These are phyloP conservation scores for Hondaea fermentalgiana DNA, from an alignment of 108 stramenopile species.

Conservation along the genomic window DNA sequence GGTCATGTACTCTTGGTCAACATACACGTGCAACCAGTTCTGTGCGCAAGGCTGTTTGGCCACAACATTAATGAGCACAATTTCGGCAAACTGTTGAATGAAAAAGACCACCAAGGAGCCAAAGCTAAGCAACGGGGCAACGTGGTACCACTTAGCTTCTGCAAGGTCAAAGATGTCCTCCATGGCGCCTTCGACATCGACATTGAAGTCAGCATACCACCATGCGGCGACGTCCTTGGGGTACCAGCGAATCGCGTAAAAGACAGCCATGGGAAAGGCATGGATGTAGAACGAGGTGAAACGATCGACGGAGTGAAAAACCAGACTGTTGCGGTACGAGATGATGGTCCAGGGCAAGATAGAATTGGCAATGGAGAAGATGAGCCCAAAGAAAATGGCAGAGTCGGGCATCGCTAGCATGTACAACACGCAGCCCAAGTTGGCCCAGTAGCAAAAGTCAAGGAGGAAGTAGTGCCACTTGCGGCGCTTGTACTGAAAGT, in stretches of 20 bases:
- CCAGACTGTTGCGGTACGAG: slow-evolving; percentile 66
- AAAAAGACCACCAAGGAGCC: not conserved
- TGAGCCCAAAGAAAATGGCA: slow-evolving; percentile 20
- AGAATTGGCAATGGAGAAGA: slow-evolving; percentile 58
- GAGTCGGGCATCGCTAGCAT: not conserved
- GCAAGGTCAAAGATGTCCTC: not conserved
- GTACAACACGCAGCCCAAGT: not conserved
- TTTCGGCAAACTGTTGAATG: not conserved
- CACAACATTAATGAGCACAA: not conserved
- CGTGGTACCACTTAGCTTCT: not conserved
- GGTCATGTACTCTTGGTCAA: not conserved
- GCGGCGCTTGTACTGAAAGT: slow-evolving; percentile 33
- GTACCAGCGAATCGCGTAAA: slow-evolving; percentile 56
- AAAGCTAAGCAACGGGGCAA: not conserved
- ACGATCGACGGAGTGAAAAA: slow-evolving; percentile 70
- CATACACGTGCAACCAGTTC: not conserved
- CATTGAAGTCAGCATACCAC: not conserved
- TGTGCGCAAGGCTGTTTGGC: not conserved
- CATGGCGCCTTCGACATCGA: slow-evolving; percentile 18
- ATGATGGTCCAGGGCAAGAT: slow-evolving; percentile 53
- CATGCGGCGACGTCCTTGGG: not conserved
- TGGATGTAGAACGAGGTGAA: slow-evolving; percentile 70
- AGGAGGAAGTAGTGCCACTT: slow-evolving; percentile 50
- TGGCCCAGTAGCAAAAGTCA: slow-evolving; percentile 44
- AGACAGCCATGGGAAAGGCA: slow-evolving; percentile 54